A percentile compares a stretch with the other conserved stretches of the same genome.
These are phyloP conservation scores for Coemansia umbellata DNA, from an alignment of 192 early-diverging fungal genomes.

Conservation along the genomic window DNA sequence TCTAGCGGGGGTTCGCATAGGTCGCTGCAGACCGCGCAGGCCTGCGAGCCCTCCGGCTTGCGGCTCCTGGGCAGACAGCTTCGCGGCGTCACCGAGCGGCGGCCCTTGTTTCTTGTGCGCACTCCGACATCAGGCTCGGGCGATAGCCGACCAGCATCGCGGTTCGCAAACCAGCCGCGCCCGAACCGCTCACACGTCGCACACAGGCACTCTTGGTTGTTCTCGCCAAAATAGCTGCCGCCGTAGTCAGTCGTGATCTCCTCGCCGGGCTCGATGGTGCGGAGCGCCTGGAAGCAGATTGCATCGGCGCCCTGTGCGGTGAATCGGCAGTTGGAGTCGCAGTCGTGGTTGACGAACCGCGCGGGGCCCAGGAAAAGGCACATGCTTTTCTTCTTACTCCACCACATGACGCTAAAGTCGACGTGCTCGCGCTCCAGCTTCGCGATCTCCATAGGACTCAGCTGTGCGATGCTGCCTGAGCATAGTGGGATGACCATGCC, in stretches of 20 bases:
- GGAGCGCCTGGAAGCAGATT: conserved; percentile 64
- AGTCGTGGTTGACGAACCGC: conserved; percentile 75
- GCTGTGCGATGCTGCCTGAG: conserved; percentile 54
- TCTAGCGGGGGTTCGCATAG: not conserved
- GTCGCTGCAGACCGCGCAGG: conserved; percentile 14
- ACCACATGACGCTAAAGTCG: conserved; percentile 70
- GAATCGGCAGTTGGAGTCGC: conserved; percentile 59
- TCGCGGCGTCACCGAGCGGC: conserved; percentile 26
- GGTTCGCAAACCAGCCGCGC: conserved; percentile 34
- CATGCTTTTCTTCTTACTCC: conserved; percentile 51
- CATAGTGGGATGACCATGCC: conserved; percentile 40
- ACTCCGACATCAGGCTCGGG: conserved; percentile 21
- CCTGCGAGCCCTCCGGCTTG: not conserved
- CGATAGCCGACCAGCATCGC: conserved; percentile 1
- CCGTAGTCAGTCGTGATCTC: conserved; percentile 70
- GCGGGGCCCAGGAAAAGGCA: conserved; percentile 69
- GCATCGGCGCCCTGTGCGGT: conserved; percentile 43
- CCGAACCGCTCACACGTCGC: conserved; percentile 64
- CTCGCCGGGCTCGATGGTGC: conserved; percentile 62
- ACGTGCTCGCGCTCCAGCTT: conserved; percentile 30
- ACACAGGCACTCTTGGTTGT: conserved; percentile 69
- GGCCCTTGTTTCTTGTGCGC: conserved; percentile 43
- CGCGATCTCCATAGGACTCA: conserved; percentile 38
- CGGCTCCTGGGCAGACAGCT: conserved; percentile 14
- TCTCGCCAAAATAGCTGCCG: conserved; percentile 62